Evolutionary conservation across 2,329 filamentous ascomycete genomes (phyloP).

Genomic region (Curvularia sp.): DNA sequence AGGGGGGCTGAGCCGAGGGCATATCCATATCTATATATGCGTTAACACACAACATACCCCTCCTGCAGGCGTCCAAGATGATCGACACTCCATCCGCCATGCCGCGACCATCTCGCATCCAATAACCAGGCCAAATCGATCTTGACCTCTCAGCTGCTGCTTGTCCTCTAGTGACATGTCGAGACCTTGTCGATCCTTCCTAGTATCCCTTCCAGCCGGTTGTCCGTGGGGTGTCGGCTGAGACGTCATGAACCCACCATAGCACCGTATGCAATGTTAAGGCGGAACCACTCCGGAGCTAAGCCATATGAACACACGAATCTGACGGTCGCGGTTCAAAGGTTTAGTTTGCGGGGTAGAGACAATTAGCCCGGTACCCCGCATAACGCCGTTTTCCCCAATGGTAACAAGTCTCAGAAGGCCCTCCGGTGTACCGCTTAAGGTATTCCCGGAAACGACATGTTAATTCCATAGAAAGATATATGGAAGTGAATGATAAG

Average conservation of each 20-base stretch:
- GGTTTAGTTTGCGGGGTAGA: conserved; percentile 30
- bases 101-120: conserved; percentile 6
- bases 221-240: conserved; percentile 8
- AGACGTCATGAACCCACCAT: conserved; percentile 12
- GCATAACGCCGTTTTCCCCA: conserved; percentile 19
- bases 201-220: conserved; percentile 25
- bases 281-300: conserved; percentile 17
- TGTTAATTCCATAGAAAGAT: background rate
- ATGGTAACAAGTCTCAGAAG: background rate
- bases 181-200: conserved; percentile 2
- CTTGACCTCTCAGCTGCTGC: conserved; percentile 7
- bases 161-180: background rate
- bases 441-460: conserved; percentile 1
- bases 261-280: conserved; percentile 2
- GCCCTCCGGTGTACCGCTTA: conserved; percentile 11
- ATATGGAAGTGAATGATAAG: background rate
- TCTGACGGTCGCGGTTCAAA: conserved; percentile 23
- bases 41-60: conserved; percentile 24
- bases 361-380: conserved; percentile 23
- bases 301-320: conserved; percentile 16
- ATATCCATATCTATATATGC: conserved; percentile 26
- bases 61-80: conserved; percentile 17
- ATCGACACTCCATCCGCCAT: conserved; percentile 18
- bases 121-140: conserved; percentile 3
- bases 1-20: background rate